Evolutionary conservation across 2,329 filamentous ascomycete genomes (phyloP).

Genomic region (Fusarium coffeatum): DNA sequence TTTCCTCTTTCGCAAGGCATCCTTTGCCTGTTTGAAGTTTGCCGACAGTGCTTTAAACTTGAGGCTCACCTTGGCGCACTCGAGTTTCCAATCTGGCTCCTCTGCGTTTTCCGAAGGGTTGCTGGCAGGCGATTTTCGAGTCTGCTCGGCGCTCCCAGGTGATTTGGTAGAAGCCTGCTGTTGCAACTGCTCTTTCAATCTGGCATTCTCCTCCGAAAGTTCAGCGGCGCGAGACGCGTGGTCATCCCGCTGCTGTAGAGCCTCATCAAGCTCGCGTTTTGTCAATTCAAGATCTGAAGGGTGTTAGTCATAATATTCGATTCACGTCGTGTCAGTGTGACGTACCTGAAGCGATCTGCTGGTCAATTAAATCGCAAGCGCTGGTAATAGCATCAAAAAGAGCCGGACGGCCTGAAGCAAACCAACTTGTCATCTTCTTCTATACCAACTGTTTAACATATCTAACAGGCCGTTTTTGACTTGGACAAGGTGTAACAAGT

Average conservation of each 20-base stretch:
- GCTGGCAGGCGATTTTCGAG: neutral
- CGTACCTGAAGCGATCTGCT: constrained; percentile 53
- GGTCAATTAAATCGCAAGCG: constrained; percentile 56
- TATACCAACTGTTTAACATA: constrained; percentile 17
- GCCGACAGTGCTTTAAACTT: constrained; percentile 56
- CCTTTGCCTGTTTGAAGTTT: constrained; percentile 57
- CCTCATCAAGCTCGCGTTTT: constrained; percentile 53
- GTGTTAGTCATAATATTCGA: constrained; percentile 27
- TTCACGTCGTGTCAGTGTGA: constrained; percentile 5
- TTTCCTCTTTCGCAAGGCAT: constrained; percentile 55
- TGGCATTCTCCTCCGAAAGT: constrained; percentile 38
- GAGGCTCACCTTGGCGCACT: constrained; percentile 53
- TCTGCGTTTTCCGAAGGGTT: constrained; percentile 1
- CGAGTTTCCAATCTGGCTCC: constrained; percentile 45
- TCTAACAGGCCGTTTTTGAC: constrained; percentile 11
- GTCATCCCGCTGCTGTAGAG: constrained; percentile 36
- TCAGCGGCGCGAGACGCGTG: constrained; percentile 13
- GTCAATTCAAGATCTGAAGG: constrained; percentile 54
- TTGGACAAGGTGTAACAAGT: constrained; percentile 7
- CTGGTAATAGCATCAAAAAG: constrained; percentile 55
- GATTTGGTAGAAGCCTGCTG: constrained; percentile 12
- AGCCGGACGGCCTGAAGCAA: constrained; percentile 53
- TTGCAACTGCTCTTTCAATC: constrained; percentile 32
- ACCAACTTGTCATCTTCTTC: constrained; percentile 55
- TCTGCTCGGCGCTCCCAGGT: neutral